Percentiles rank a stretch among this genome's conserved stretches.
These are phyloP conservation scores for Cryptosporidium ubiquitum DNA, from an alignment of 169 alveolate genomes.

Conservation along the genomic window DNA sequence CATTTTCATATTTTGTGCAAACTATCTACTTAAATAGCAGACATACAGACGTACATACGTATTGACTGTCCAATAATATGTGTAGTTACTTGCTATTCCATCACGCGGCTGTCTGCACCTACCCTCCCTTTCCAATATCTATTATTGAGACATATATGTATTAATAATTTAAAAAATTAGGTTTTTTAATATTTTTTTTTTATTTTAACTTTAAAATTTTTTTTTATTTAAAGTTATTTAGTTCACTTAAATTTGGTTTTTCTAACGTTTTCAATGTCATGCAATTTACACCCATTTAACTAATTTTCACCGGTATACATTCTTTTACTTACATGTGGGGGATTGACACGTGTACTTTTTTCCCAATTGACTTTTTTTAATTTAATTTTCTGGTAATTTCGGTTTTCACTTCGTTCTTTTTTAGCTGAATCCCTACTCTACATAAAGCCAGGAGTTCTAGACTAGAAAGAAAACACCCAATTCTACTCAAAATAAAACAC, in stretches of 20 bases:
- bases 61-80: conserved; percentile 74
- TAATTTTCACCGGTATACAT: conserved; percentile 12
- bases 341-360: conserved; percentile 10
- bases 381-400: neutral
- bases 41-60: conserved; percentile 76
- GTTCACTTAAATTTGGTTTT: neutral
- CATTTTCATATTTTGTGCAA: conserved; percentile 63
- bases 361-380: neutral
- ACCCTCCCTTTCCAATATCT: conserved; percentile 38
- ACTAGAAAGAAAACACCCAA: neutral
- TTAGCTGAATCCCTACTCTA: neutral
- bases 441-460: neutral
- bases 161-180: neutral
- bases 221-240: neutral
- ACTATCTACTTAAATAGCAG: conserved; percentile 74
- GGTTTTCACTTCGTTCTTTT: neutral
- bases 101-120: conserved; percentile 77
- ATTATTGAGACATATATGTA: conserved; percentile 33
- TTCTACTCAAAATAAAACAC: too few species aligned
- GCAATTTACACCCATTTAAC: conserved; percentile 3
- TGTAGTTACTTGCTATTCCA: conserved; percentile 74
- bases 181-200: too few species aligned
- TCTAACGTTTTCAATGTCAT: conserved; percentile 17
- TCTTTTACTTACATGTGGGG: conserved; percentile 6
- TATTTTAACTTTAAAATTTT: neutral